Base-by-base conservation (phyloP, 2,329 filamentous ascomycete genomes). In the Alternaria triticimaculans region DNA sequence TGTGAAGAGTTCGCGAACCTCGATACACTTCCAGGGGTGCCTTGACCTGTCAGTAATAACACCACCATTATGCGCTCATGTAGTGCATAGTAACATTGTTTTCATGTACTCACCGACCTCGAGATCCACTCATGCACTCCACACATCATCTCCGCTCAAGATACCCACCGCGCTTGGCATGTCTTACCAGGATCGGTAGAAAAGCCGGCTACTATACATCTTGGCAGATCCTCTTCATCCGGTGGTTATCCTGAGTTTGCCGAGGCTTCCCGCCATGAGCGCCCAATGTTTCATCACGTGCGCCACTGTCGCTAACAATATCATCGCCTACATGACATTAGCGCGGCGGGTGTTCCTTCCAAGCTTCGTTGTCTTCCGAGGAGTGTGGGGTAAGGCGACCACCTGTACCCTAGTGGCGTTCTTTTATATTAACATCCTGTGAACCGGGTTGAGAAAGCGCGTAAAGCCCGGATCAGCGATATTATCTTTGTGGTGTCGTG, bases 401-500 rank as follows among this genome's bases (percentile, higher is more conserved):
- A 30, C 21, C 7, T 9, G 10, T 58, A 41, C 43, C 41, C 18
- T 54, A 33, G 60, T 63, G 60, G 60, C 60, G 43, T 44, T 30
- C 20, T 25, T 44, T 60, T 54, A 63, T 63, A 63, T 63, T 60
- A 63, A 63, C 55, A 26, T 63, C 55, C 55, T 63, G 49, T 46
- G 56, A 63, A 55, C 60, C 60, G 30, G 48, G 49, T 58, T 49
- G 23, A 44, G 21, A 50, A 28, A 60, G 56, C 55, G 60, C 55
- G 49, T 55, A 60, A 63, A 63, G 44, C 50, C 55, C 60, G 60
- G 60, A 43, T 58, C 48, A 58, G 60, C 48, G 25, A 58, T 54
- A 49, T 20, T 54, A 20, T 59, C 58, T 63, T 54, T 44, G 51
- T 48, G 49, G 44, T 49, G 14, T 59, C 20, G 25, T 63, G 49